Evolutionary conservation across 2,329 filamentous ascomycete genomes (phyloP), one percentile per base, ranked within the genome.

Genomic region (Claviceps monticola): DNA sequence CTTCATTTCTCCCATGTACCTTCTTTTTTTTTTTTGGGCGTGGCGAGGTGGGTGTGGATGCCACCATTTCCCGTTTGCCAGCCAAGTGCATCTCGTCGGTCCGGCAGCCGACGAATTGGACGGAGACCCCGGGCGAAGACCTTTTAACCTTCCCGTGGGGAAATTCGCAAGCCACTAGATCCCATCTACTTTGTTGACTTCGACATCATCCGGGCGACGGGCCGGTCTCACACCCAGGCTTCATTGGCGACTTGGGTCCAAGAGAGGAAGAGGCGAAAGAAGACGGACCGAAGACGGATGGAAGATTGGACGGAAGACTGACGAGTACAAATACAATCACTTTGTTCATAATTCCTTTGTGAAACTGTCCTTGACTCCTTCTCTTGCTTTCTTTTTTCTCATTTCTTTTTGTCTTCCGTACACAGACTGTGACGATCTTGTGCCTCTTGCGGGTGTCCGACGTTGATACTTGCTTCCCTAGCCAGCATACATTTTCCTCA

Each of bases 51-150:
- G 6, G 9, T 48, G 46, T 39, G 46, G 36, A 48, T 38, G 36
- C 36, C 29, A 3, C 11, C 5, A 16, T 42, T 36, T 4, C 16
- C 38, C 7, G 17, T 42, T 26, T 19, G 13, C 47, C 29, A 34
- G 38, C 23, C 37, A 16, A 21, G 36, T 34, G 29, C 23, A 13
- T 19, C 21, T 47, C 26, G 53, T 53, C 53, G 53, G 53, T 13
- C 53, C 53, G 53, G 49, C 53, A 43, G n/a, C 36, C 26, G 45
- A 49, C 53, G 45, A 53, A 55, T 53, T 21, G 37, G 7, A 29
- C 4, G 19, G n/a, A 29, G 13, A 8, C 19, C 29, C 38, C 34
- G 17, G 48, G 19, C 2, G 13, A 36, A 50, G 7, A 43, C 19
- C 14, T 29, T 47, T 39, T 11, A 36, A 29, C 36, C 46, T 46